Percentiles rank a stretch among this genome's conserved stretches.
These are phyloP conservation scores for Lactarius deliciosus DNA, from an alignment of 768 basidiomycete genomes.

Conservation along the genomic window DNA sequence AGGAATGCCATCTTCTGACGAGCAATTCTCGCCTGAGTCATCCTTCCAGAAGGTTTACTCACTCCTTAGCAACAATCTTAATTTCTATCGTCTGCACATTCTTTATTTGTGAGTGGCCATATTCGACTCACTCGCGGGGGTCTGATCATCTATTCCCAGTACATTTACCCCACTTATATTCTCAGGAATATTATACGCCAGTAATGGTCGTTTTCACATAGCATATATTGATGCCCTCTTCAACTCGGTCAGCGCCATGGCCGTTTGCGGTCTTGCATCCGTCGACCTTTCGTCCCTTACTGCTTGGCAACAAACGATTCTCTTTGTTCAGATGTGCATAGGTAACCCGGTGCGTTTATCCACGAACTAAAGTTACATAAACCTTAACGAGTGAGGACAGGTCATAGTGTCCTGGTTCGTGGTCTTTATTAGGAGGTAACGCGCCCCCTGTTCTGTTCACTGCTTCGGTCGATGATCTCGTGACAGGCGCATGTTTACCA, in stretches of 20 bases:
- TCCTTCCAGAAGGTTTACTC: slow-evolving; percentile 3
- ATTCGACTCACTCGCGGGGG: neutral
- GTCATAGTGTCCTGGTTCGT: slow-evolving; percentile 81
- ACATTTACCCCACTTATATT: slow-evolving; percentile 76
- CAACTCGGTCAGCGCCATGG: slow-evolving; percentile 74
- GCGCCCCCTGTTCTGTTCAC: slow-evolving; percentile 11
- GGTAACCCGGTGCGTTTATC: slow-evolving; percentile 64
- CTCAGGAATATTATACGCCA: slow-evolving; percentile 79
- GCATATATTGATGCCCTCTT: slow-evolving; percentile 77
- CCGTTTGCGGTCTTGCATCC: slow-evolving; percentile 73
- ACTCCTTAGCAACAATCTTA: slow-evolving; percentile 36
- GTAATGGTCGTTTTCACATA: slow-evolving; percentile 71
- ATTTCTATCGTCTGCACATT: slow-evolving; percentile 51
- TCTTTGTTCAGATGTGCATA: slow-evolving; percentile 78
- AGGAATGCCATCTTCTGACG: slow-evolving; percentile 11
- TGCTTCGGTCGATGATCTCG: neutral
- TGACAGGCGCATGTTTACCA: slow-evolving; percentile 27
- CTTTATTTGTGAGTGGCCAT: slow-evolving; percentile 41
- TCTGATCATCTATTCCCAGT: slow-evolving; percentile 39
- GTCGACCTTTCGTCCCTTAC: slow-evolving; percentile 70
- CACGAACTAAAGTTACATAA: slow-evolving; percentile 1
- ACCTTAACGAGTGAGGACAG: slow-evolving; percentile 38
- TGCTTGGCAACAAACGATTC: slow-evolving; percentile 62
- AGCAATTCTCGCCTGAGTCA: slow-evolving; percentile 5
- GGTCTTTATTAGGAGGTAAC: slow-evolving; percentile 72